phyloP scores from a whole-genome alignment of 176 grass and related monocot species.

The Tillandsia leiboldiana region DNA sequence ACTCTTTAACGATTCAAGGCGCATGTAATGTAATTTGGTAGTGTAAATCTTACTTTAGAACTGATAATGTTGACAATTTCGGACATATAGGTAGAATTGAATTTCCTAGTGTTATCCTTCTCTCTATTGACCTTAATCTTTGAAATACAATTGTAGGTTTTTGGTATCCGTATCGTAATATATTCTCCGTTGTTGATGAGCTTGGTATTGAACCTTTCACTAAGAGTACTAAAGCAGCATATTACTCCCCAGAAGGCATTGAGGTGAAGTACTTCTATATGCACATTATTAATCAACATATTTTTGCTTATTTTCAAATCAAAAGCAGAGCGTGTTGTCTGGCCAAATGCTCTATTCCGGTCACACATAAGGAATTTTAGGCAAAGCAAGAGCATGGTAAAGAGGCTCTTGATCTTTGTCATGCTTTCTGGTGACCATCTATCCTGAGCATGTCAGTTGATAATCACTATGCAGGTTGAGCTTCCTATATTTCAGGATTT shows the following conservation, averaged over 20 bases:
- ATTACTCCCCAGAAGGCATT: constrained; percentile 54
- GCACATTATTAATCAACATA: neutral
- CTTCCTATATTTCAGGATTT: constrained; percentile 69
- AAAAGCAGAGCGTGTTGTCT: too few relatives aligned
- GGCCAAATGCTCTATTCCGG: too few relatives aligned
- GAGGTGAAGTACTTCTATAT: constrained; percentile 30
- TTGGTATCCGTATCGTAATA: constrained; percentile 75
- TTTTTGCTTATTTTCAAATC: neutral
- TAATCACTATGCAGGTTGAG: constrained; percentile 44
- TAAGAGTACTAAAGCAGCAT: constrained; percentile 56
- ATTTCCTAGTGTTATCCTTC: neutral
- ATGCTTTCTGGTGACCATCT: constrained; percentile 5
- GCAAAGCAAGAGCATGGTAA: too few relatives aligned
- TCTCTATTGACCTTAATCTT: constrained; percentile 9
- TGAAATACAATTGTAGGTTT: constrained; percentile 37
- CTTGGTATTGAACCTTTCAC: constrained; percentile 80
- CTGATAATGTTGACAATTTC: neutral
- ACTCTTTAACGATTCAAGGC: neutral
- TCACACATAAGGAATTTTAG: too few relatives aligned
- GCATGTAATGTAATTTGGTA: neutral
- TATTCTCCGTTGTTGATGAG: constrained; percentile 65
- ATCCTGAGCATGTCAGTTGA: neutral
- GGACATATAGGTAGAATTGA: neutral
- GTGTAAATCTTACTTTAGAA: neutral
- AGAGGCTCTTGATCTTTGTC: neutral